phyloP scores from a whole-genome alignment of 2,329 filamentous ascomycete genomes.

The Diaporthe ampelina region DNA sequence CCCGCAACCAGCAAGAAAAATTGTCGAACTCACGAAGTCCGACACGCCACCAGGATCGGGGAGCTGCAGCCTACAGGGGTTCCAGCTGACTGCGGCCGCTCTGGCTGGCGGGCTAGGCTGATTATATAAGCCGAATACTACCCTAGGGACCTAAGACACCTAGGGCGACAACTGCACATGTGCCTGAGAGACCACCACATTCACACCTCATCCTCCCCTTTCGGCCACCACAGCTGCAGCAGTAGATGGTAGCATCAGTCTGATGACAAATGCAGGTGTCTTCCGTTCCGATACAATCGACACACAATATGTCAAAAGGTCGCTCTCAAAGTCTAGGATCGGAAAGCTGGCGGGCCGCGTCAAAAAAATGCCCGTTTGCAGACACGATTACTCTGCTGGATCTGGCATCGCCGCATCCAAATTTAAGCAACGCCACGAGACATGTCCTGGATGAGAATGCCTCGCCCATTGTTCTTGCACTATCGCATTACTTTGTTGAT shows the following conservation, averaged over 20 bases:
- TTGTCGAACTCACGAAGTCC: conserved; percentile 33
- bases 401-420: conserved; percentile 14
- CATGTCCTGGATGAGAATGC: not conserved
- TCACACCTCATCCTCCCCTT: not conserved
- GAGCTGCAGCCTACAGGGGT: conserved; percentile 30
- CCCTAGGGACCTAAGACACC: no score
- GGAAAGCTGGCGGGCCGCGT: not conserved
- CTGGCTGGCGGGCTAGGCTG: not conserved
- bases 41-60: conserved; percentile 34
- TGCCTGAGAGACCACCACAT: not conserved
- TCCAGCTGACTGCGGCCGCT: not conserved
- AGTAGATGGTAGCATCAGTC: not conserved
- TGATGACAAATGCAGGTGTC: not conserved
- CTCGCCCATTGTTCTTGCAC: not conserved
- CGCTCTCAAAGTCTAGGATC: not conserved
- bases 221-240: not conserved
- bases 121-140: conserved; percentile 8
- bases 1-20: conserved; percentile 37
- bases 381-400: not conserved
- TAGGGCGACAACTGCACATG: no score
- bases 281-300: not conserved
- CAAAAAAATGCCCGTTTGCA: conserved; percentile 16
- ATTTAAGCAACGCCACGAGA: not conserved
- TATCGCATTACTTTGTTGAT: no score
- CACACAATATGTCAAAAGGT: not conserved